Conservation (phyloP, 2,329 filamentous ascomycete species). For the Penicillium hesseltinei region DNA sequence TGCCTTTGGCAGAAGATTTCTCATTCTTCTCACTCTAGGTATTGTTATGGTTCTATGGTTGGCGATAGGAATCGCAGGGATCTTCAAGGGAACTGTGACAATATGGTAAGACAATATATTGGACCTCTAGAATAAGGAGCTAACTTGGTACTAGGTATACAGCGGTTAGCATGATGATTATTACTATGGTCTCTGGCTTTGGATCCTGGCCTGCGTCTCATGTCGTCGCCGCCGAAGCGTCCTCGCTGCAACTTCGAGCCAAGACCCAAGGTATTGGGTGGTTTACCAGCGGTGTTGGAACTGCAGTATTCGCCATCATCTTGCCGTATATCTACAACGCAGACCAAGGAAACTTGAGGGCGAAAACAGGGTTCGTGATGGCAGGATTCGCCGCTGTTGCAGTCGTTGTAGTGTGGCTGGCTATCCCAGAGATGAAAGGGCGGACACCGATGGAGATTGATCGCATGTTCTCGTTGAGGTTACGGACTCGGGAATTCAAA, state of each 20-base stretch:
- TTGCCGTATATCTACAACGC: slow-evolving; percentile 50
- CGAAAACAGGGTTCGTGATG: slow-evolving; percentile 23
- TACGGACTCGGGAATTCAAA: slow-evolving; percentile 18
- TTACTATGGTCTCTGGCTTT: slow-evolving; percentile 41
- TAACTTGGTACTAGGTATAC: slow-evolving; percentile 32
- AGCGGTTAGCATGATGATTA: slow-evolving; percentile 42
- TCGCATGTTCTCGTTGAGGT: slow-evolving; percentile 26
- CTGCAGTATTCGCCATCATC: slow-evolving; percentile 45
- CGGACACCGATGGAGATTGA: slow-evolving; percentile 50
- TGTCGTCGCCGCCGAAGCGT: slow-evolving; percentile 32
- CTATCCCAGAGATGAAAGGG: slow-evolving; percentile 54
- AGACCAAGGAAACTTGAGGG: slow-evolving; percentile 16
- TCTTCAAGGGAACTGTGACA: slow-evolving; percentile 36
- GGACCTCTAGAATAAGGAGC: rapidly evolving
- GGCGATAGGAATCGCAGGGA: slow-evolving; percentile 47
- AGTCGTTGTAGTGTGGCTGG: slow-evolving; percentile 41
- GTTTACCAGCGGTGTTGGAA: slow-evolving; percentile 39
- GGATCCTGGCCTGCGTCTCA: slow-evolving; percentile 35
- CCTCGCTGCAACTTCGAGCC: slow-evolving; percentile 33
- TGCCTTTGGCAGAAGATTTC: slow-evolving; percentile 38
- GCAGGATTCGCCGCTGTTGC: slow-evolving; percentile 16
- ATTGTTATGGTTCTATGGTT: slow-evolving; percentile 40
- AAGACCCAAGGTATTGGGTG: slow-evolving; percentile 40
- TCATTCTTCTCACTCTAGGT: slow-evolving; percentile 39
- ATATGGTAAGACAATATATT: slow-evolving; percentile 35